Conservation (phyloP, 106 monocot genomes). For the Gastrodia elata region DNA sequence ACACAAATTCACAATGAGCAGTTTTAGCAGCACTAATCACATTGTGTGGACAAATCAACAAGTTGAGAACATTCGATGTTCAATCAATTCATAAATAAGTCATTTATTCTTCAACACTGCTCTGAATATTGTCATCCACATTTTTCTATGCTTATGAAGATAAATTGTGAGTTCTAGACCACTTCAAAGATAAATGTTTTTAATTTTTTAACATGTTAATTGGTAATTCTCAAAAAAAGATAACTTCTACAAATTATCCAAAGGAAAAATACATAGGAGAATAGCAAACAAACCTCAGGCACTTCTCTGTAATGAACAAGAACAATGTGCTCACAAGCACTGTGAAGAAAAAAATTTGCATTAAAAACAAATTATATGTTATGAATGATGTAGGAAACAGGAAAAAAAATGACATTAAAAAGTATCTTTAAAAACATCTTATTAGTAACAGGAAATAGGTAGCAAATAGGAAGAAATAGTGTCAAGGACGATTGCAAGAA, state of each 20-base stretch:
- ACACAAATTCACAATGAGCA: too few relatives aligned
- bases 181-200: neutral
- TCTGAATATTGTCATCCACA: neutral
- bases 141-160: neutral
- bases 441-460: neutral
- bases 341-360: conserved; percentile 30
- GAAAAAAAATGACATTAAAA: neutral
- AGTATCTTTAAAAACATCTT: neutral
- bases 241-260: neutral
- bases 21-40: too few relatives aligned
- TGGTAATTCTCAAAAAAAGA: neutral
- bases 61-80: too few relatives aligned
- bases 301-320: conserved; percentile 92
- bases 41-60: too few relatives aligned
- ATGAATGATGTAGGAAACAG: neutral
- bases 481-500: neutral
- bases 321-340: conserved; percentile 78
- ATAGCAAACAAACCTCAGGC: conserved; percentile 59
- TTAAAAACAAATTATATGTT: neutral
- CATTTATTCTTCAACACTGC: neutral
- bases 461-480: neutral
- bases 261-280: neutral
- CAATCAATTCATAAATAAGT: neutral
- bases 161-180: neutral
- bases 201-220: neutral